phyloP scores from a whole-genome alignment of 106 monocot species.

The Dendrobium huoshanense region DNA sequence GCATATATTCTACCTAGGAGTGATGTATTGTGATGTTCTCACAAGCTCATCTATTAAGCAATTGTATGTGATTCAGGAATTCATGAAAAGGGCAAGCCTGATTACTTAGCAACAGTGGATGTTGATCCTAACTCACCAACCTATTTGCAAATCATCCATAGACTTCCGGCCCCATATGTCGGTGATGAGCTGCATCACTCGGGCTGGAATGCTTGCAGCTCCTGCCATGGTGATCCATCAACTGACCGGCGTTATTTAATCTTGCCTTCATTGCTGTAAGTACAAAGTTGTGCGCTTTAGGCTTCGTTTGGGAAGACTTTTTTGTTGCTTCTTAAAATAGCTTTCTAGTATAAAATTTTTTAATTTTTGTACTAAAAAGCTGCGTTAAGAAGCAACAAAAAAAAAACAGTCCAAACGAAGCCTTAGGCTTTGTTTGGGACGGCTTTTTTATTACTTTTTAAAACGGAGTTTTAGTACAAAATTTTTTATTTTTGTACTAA shows the following conservation, averaged over 20 bases:
- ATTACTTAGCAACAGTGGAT: slow-evolving; percentile 89
- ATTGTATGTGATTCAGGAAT: slow-evolving; percentile 38
- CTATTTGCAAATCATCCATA: slow-evolving; percentile 83
- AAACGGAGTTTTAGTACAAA: too few relatives aligned
- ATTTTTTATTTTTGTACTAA: too few relatives aligned
- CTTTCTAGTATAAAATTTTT: too few relatives aligned
- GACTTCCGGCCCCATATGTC: slow-evolving; percentile 54
- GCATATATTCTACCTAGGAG: too few relatives aligned
- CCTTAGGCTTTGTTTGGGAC: too few relatives aligned
- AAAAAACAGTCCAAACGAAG: too few relatives aligned
- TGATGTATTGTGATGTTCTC: neutral
- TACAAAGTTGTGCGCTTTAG: neutral
- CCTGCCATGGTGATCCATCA: slow-evolving; percentile 82
- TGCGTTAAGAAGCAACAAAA: too few relatives aligned
- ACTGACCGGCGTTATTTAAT: slow-evolving; percentile 61
- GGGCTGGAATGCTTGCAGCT: slow-evolving; percentile 99
- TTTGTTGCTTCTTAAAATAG: too few relatives aligned
- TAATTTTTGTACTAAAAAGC: too few relatives aligned
- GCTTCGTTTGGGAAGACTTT: too few relatives aligned
- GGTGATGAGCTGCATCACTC: slow-evolving; percentile 95
- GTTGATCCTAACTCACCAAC: slow-evolving; percentile 81
- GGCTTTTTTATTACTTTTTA: too few relatives aligned
- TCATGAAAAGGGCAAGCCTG: slow-evolving; percentile 60
- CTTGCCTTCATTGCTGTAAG: slow-evolving; percentile 87
- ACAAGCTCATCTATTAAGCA: neutral